Conservation (phyloP, 1,284 basidiomycete species). For the Fomitopsis betulina region DNA sequence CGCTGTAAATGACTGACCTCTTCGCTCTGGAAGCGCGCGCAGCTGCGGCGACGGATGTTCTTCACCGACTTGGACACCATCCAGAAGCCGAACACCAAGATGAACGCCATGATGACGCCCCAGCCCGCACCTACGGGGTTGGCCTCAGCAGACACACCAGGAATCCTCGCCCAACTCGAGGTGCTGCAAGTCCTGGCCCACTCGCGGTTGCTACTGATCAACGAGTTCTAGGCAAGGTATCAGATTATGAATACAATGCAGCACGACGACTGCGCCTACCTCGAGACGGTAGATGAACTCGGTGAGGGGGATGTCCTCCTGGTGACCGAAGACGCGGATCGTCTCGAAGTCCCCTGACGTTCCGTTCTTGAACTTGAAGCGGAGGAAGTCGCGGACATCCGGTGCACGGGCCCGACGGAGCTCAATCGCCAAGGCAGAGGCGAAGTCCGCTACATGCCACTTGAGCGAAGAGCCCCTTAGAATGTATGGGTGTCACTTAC, state of each 20-base stretch:
- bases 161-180: slow-evolving; percentile 31
- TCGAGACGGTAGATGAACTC: slow-evolving; percentile 77
- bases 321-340: slow-evolving; percentile 65
- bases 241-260: background rate
- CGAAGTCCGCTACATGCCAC: slow-evolving; percentile 60
- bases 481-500: slow-evolving; percentile 32
- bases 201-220: slow-evolving; percentile 63
- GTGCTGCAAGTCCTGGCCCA: slow-evolving; percentile 58
- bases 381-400: slow-evolving; percentile 74
- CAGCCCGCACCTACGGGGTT: slow-evolving; percentile 39
- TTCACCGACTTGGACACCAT: slow-evolving; percentile 34
- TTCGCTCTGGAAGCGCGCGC: slow-evolving; percentile 48
- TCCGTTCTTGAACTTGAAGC: slow-evolving; percentile 85
- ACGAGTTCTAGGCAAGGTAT: slow-evolving; percentile 42
- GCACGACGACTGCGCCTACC: slow-evolving; percentile 31
- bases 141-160: slow-evolving; percentile 19
- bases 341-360: slow-evolving; percentile 54
- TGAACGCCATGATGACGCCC: slow-evolving; percentile 35
- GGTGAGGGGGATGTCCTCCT: slow-evolving; percentile 66
- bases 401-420: slow-evolving; percentile 67
- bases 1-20: slow-evolving; percentile 36
- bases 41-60: slow-evolving; percentile 36
- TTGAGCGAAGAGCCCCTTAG: background rate
- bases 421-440: slow-evolving; percentile 76
- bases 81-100: slow-evolving; percentile 39